These are phyloP conservation scores for Arthrobotrys sphaeroides DNA, from an alignment of 2,329 filamentous ascomycete genomes.

Conservation along the genomic window DNA sequence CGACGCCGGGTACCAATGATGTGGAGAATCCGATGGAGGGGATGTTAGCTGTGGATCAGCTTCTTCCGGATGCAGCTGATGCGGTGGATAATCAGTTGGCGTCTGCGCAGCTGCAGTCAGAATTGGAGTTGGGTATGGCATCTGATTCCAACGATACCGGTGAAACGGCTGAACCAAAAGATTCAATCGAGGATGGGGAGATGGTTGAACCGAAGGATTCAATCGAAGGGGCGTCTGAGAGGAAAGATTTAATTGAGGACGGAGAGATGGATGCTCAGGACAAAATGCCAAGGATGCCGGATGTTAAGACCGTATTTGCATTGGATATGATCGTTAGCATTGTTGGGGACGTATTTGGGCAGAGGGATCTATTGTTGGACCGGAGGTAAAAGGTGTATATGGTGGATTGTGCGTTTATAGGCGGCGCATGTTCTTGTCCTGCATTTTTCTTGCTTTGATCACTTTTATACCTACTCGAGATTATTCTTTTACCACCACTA, in stretches of 20 bases:
- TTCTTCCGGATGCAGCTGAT: not conserved
- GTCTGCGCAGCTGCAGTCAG: slow-evolving; percentile 17
- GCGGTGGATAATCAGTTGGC: not conserved
- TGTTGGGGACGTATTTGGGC: slow-evolving; percentile 57
- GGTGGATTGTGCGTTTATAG: too few relatives aligned
- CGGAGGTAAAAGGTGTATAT: slow-evolving; percentile 22
- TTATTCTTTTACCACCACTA: too few relatives aligned
- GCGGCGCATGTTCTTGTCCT: not conserved
- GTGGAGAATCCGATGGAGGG: slow-evolving; percentile 15
- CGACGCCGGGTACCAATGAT: slow-evolving; percentile 11
- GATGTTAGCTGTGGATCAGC: not conserved
- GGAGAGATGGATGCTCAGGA: not conserved
- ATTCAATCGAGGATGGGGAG: not conserved
- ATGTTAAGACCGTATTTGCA: slow-evolving; percentile 55
- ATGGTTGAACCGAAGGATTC: not conserved
- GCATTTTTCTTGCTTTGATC: not conserved
- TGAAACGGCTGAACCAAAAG: not conserved
- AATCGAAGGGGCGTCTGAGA: not conserved
- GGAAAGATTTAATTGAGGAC: not conserved
- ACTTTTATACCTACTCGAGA: too few relatives aligned
- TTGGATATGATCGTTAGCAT: slow-evolving; percentile 58
- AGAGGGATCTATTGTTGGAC: slow-evolving; percentile 56
- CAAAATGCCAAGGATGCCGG: slow-evolving; percentile 16
- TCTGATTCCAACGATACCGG: not conserved
- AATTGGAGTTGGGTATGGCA: slow-evolving; percentile 1